Conservation (phyloP, 73 alveolate genomes). For the Symbiodinium natans region DNA sequence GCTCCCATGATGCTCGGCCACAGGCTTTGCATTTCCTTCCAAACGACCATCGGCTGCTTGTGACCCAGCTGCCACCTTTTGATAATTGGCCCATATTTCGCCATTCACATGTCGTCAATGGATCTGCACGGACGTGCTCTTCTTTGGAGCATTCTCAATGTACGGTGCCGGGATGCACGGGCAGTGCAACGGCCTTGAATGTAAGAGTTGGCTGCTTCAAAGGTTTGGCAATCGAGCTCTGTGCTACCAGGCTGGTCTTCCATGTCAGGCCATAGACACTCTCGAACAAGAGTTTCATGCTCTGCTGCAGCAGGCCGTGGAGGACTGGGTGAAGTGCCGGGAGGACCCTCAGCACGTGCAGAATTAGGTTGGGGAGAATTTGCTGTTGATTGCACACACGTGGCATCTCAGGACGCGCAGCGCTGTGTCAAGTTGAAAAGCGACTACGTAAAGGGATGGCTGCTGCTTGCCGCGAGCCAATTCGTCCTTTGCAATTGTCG, state of each 20-base stretch:
- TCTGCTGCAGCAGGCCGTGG: constrained; percentile 47
- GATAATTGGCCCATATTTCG: not conserved
- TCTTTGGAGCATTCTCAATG: too few species aligned
- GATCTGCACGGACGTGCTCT: too few species aligned
- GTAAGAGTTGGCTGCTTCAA: not conserved
- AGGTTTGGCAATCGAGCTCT: constrained; percentile 85
- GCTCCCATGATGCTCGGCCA: too few species aligned
- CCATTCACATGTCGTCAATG: too few species aligned
- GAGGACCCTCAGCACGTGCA: constrained; percentile 52
- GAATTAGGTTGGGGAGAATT: not conserved
- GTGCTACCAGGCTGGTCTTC: constrained; percentile 67
- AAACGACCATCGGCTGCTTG: constrained; percentile 61
- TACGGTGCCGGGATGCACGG: too few species aligned
- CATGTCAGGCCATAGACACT: too few species aligned
- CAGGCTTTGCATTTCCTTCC: constrained; percentile 81
- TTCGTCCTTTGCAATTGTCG: too few species aligned
- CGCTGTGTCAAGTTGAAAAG: constrained; percentile 49
- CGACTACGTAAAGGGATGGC: constrained; percentile 65
- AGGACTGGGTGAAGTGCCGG: constrained; percentile 80
- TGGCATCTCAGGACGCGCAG: constrained; percentile 5
- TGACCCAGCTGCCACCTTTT: not conserved
- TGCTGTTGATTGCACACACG: not conserved
- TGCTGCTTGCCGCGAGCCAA: constrained; percentile 35
- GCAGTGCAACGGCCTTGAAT: too few species aligned
- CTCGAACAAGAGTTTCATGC: too few species aligned